Conservation (phyloP, 2,329 filamentous ascomycete genomes). For the Epichloe gansuensis region DNA sequence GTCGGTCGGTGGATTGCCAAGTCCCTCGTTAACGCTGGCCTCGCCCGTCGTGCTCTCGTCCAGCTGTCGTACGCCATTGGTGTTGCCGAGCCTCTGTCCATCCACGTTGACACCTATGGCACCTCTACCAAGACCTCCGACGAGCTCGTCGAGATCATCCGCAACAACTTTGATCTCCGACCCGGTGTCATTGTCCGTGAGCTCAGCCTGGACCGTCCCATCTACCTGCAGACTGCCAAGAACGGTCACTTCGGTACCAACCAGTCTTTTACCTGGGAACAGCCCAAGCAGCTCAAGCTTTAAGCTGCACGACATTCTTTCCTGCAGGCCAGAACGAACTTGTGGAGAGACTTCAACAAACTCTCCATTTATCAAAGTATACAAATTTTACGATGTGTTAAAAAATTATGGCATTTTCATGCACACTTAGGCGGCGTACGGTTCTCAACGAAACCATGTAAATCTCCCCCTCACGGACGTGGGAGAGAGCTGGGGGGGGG, state of each 20-base stretch:
- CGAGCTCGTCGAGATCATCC: conserved; percentile 90
- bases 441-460: conserved; percentile 33
- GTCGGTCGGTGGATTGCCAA: conserved; percentile 98
- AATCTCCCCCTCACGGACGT: conserved; percentile 19
- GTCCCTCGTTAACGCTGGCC: conserved; percentile 79
- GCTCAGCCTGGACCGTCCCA: conserved; percentile 86
- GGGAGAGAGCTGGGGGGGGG: conserved; percentile 12
- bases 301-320: conserved; percentile 36
- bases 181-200: conserved; percentile 98
- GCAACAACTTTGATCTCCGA: conserved; percentile 91
- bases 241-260: conserved; percentile 98
- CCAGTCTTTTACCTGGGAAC: conserved; percentile 96
- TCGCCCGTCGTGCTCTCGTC: conserved; percentile 85
- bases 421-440: conserved; percentile 28
- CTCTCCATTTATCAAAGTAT: conserved; percentile 19
- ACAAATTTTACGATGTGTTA: conserved; percentile 22
- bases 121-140: conserved; percentile 81
- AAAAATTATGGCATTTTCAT: conserved; percentile 25
- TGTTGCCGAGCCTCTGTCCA: conserved; percentile 92
- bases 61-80: conserved; percentile 99
- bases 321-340: conserved; percentile 1
- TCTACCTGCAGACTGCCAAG: conserved; percentile 98
- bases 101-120: conserved; percentile 96
- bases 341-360: conserved; percentile 29
- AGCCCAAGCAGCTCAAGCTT: conserved; percentile 88